A percentile compares a stretch with the other conserved stretches of the same genome.
These are phyloP conservation scores for Paecilomyces dactylethromorphus DNA, from an alignment of 2,329 filamentous ascomycete species.

Conservation along the genomic window DNA sequence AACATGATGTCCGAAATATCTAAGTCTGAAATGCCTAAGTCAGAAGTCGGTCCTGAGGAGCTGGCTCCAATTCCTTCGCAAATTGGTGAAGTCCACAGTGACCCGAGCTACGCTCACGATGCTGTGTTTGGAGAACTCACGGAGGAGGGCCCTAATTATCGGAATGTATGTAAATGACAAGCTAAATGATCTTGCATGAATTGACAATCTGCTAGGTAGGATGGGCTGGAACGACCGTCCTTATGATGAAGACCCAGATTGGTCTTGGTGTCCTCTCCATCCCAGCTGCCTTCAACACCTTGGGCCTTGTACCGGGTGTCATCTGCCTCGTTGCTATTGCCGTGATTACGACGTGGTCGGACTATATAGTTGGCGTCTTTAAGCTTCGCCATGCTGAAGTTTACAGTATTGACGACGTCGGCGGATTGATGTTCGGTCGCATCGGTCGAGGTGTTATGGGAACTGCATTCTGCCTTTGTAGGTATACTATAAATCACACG, in stretches of 20 bases:
- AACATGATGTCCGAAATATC: not conserved
- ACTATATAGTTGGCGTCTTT: slow-evolving; percentile 43
- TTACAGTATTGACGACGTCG: slow-evolving; percentile 40
- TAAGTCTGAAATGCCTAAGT: not conserved
- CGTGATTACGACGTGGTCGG: slow-evolving; percentile 43
- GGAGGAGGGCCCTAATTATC: not conserved
- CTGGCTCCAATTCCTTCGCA: not conserved
- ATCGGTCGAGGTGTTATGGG: slow-evolving; percentile 44
- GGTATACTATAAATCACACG: not conserved
- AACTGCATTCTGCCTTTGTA: slow-evolving; percentile 11
- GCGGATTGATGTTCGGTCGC: slow-evolving; percentile 48
- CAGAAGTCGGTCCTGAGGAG: not conserved
- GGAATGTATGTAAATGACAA: not conserved
- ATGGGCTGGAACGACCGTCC: slow-evolving; percentile 37
- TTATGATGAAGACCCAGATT: slow-evolving; percentile 44
- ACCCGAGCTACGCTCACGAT: not conserved
- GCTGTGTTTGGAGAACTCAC: not conserved
- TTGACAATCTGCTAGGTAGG: slow-evolving; percentile 23
- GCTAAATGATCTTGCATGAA: not conserved
- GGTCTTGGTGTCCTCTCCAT: slow-evolving; percentile 46
- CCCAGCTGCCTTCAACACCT: slow-evolving; percentile 37
- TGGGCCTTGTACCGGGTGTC: slow-evolving; percentile 46
- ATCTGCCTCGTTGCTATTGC: slow-evolving; percentile 37
- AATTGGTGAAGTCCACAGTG: not conserved
- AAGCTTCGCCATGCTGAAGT: slow-evolving; percentile 50